phyloP scores from a whole-genome alignment of 768 basidiomycete genomes.

The Rossbeevera mucosa region DNA sequence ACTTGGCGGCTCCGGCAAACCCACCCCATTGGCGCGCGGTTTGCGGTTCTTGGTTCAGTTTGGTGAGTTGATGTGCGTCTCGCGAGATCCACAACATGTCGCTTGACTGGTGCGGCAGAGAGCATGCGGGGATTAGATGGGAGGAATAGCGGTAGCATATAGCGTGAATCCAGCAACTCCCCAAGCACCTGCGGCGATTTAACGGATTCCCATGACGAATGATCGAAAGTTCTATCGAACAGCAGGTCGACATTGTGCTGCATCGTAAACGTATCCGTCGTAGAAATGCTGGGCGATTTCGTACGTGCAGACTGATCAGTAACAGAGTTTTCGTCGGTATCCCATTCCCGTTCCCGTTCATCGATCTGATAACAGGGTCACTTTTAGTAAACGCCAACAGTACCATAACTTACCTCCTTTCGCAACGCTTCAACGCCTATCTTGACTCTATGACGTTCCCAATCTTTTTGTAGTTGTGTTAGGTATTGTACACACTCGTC shows the following conservation, averaged over 20 bases:
- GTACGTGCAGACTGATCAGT: conserved; percentile 37
- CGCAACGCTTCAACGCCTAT: conserved; percentile 80
- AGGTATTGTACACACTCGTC: conserved; percentile 96
- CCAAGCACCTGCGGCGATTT: conserved; percentile 79
- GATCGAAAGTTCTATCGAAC: conserved; percentile 65
- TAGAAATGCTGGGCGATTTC: conserved; percentile 28
- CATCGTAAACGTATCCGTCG: conserved; percentile 32
- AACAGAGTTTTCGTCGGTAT: conserved; percentile 28
- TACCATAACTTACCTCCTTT: conserved; percentile 55
- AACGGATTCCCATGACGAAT: conserved; percentile 72
- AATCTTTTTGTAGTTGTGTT: conserved; percentile 92
- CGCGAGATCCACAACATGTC: conserved; percentile 15
- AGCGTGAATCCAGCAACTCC: conserved; percentile 86
- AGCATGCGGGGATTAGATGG: conserved; percentile 78
- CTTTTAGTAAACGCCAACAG: not conserved
- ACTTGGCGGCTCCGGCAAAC: conserved; percentile 53
- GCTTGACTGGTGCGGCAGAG: conserved; percentile 58
- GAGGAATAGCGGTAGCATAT: conserved; percentile 86
- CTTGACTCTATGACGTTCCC: conserved; percentile 89
- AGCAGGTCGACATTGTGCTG: conserved; percentile 71
- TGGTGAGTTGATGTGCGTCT: conserved; percentile 16
- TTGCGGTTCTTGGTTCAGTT: conserved; percentile 35
- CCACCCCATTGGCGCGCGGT: conserved; percentile 51
- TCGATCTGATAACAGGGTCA: conserved; percentile 44
- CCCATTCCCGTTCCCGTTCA: conserved; percentile 58